Evolutionary conservation across 1,284 basidiomycete species (phyloP).

Genomic region (Earliella scabrosa): DNA sequence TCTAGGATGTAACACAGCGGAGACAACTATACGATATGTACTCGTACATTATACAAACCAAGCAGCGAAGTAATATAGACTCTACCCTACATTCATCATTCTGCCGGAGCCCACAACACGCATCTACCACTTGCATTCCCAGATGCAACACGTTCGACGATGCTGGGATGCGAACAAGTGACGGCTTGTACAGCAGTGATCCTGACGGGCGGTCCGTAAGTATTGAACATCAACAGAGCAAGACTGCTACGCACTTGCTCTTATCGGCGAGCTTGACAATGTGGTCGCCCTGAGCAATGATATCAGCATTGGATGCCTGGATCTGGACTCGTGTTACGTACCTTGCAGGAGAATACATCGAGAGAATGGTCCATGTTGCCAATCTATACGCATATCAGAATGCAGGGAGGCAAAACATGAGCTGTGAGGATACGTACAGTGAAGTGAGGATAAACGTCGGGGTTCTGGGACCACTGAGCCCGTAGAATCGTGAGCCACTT

Average conservation of each 20-base stretch:
- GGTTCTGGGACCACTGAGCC: conserved; percentile 77
- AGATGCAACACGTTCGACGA: conserved; percentile 72
- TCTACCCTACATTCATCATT: no score
- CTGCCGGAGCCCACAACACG: conserved; percentile 72
- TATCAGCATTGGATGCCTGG: background rate
- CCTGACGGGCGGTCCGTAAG: conserved; percentile 38
- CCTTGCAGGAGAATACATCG: conserved; percentile 73
- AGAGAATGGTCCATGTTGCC: conserved; percentile 79
- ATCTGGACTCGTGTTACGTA: conserved; percentile 36
- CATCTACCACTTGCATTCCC: conserved; percentile 80
- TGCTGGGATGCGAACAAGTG: conserved; percentile 80
- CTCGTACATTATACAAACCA: no score
- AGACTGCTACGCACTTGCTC: conserved; percentile 55
- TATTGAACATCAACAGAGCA: conserved; percentile 5
- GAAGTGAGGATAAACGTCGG: conserved; percentile 79
- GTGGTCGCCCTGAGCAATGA: conserved; percentile 58
- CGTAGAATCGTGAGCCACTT: conserved; percentile 77
- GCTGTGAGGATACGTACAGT: conserved; percentile 70
- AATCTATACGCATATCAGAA: conserved; percentile 46
- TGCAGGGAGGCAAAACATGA: no score
- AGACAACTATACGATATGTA: no score
- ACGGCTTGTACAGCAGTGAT: conserved; percentile 83
- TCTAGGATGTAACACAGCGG: no score
- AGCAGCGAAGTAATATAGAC: no score
- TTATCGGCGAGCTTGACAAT: conserved; percentile 64